Evolutionary conservation across 257 asterid genomes (phyloP), one percentile per base, ranked within the genome.

Genomic region (Scutellaria minor): DNA sequence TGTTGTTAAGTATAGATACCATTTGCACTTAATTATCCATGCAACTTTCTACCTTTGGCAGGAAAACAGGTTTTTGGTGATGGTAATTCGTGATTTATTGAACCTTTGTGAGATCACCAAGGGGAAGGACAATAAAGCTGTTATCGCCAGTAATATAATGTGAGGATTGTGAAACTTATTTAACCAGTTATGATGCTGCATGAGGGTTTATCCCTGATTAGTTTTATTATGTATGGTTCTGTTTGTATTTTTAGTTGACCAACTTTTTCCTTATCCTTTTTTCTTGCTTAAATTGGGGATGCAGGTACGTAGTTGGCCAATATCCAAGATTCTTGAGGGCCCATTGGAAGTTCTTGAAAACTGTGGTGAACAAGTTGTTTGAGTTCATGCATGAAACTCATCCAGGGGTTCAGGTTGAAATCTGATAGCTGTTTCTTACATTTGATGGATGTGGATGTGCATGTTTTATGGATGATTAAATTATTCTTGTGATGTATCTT

Each of bases 341-440:
- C 67, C 99, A 95, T 76, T 95, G 99, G 98, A 95, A 90, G 86
- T 95, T 95, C 81, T 83, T 95, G 92, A 95, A 92, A 87, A 95
- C 98, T 73, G 99, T 95, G 71, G 99, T 95, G 78, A 90, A 92
- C 85, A 95, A 95, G 85, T 80, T 95, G 83, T 92, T 95, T 79
- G 99, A 95, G 84, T 95, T 95, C 90, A 92, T 95, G 99, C 98
- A 95, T 18, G 99, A 95, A 85, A 92, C 92, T 3, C 99, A 95
- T 83, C 99, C 98, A 66, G 99, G 98, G 78, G 99, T 95, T 83
- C 99, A 95, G 99, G 99, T 95, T 82, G 54, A 53, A 65, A 39
- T 61, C 14, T 54, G 20, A 7, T 51, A 35, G 53, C 66, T 55
- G 42, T 48, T 62, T 61, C 64, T 58, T 31, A 48, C 54, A 59